Conservation (phyloP, 345 rosid genomes). For the Arabidopsis suecica region DNA sequence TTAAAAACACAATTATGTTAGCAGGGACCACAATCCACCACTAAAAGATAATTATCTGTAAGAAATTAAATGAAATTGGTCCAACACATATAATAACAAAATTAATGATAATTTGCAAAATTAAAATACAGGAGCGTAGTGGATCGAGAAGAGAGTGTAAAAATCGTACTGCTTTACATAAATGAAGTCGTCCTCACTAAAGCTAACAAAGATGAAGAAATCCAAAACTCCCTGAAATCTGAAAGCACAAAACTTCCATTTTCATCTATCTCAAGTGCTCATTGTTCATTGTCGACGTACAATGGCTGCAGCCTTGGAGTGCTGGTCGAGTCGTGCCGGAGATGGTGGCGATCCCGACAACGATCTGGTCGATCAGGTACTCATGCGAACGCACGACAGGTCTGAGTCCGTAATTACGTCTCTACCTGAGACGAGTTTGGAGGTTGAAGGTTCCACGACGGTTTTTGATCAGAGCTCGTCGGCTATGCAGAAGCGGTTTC, state of each 20-base stretch:
- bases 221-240: slow-evolving; percentile 37
- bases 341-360: slow-evolving; percentile 60
- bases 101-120: background rate
- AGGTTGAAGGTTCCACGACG: slow-evolving; percentile 33
- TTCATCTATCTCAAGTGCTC: slow-evolving; percentile 1
- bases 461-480: slow-evolving; percentile 51
- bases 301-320: slow-evolving; percentile 97
- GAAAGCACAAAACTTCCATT: slow-evolving; percentile 16
- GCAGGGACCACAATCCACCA: slow-evolving; percentile 41
- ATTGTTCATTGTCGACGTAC: background rate
- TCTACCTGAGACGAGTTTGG: slow-evolving; percentile 33
- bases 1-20: slow-evolving; percentile 34
- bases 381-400: slow-evolving; percentile 83
- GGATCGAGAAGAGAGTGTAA: slow-evolving; percentile 25
- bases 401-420: slow-evolving; percentile 55
- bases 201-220: slow-evolving; percentile 36
- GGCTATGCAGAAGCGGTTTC: slow-evolving; percentile 77
- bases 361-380: slow-evolving; percentile 92
- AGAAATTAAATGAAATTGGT: slow-evolving; percentile 24
- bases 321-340: slow-evolving; percentile 89
- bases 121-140: slow-evolving; percentile 26
- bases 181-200: slow-evolving; percentile 35
- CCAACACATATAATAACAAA: slow-evolving; percentile 7
- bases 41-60: slow-evolving; percentile 3
- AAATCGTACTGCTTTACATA: slow-evolving; percentile 30